Evolutionary conservation across 2,329 filamentous ascomycete species (phyloP), one percentile per base, ranked within the genome.

Genomic region (Ambrosiella xylebori): DNA sequence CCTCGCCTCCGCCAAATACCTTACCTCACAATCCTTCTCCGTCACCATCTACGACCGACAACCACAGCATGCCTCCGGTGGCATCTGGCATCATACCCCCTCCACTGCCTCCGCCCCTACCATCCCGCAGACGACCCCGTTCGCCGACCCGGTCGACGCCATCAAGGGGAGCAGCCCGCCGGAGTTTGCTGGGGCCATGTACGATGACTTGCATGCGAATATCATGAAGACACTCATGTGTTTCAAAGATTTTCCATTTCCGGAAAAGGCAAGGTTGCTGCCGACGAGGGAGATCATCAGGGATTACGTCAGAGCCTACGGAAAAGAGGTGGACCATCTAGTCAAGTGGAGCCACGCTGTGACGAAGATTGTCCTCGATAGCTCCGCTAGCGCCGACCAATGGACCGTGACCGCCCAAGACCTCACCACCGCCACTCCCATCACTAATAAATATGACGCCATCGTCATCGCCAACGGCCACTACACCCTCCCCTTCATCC

Each of bases 41-140:
- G 82, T 97, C 61, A 79, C 82, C 61, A 70, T 96, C 44, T 94
- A 86, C 65, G 93, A 97, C 69, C 88, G 95, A 69, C 82, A 88
- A 63, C 73, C 76, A 50, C 76, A 80, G 53, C 44, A 41, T 15
- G 61, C 61, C 38, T 78, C 85, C 6, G 91, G 89, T 59, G 91
- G 93, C 1, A 80, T 93, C 8, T 97, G 91, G 91, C 85, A 88
- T 65, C 89, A 94, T 68, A 82, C 77, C 62, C 71, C 74, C 36
- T 69, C 68, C 61, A 75, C 68, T 58, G 74, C 67, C 61, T 76
- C 64, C 63, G 72, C 66, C 61, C 76, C 66, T 63, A 76, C 63
- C 39, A 72, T 91, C 41, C 88, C 89, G 7, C 85, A 89, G 66
- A 80, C 80, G n/a, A 77, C 79, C 64, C 76, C 79, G 27, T 74